Conservation (phyloP, 192 early-diverging fungal species). For the Jimgerdemannia flammicorona region DNA sequence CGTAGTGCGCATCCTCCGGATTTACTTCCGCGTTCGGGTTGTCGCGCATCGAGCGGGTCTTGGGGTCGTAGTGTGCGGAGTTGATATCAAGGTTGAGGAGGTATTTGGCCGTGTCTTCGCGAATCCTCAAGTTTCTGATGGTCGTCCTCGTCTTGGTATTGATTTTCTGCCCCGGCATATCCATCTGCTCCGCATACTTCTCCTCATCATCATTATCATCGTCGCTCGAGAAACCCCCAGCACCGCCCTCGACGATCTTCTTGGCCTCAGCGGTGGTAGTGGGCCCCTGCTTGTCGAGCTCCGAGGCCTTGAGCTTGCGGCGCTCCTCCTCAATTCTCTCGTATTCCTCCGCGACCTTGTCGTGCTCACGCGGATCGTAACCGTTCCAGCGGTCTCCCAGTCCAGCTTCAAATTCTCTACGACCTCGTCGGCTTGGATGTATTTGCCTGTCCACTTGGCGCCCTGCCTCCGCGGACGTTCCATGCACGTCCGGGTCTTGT, state of each 20-base stretch:
- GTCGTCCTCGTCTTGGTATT: constrained; percentile 91
- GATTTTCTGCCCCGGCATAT: constrained; percentile 80
- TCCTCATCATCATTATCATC: constrained; percentile 89
- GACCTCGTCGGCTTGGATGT: constrained; percentile 84
- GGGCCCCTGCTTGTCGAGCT: constrained; percentile 63
- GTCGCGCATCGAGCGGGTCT: constrained; percentile 98
- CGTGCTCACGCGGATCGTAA: constrained; percentile 87
- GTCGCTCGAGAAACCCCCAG: constrained; percentile 51
- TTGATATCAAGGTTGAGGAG: constrained; percentile 92
- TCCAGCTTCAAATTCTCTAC: constrained; percentile 68
- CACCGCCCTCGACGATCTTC: constrained; percentile 42
- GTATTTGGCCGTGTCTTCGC: constrained; percentile 99
- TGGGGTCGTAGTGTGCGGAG: constrained; percentile 98
- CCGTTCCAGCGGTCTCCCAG: constrained; percentile 98
- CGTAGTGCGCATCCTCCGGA: constrained; percentile 48
- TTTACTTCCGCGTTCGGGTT: constrained; percentile 78
- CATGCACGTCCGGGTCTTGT: constrained; percentile 91
- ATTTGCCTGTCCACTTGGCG: constrained; percentile 84
- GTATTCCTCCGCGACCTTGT: constrained; percentile 82
- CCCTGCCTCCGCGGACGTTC: constrained; percentile 87
- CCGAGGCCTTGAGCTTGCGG: constrained; percentile 70
- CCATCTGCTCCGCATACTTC: constrained; percentile 82
- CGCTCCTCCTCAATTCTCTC: constrained; percentile 88
- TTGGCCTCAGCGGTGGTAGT: constrained; percentile 47
- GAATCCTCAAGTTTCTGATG: constrained; percentile 94